These are phyloP conservation scores for Podaxis sp. DNA, from an alignment of 768 basidiomycete species.

Conservation along the genomic window DNA sequence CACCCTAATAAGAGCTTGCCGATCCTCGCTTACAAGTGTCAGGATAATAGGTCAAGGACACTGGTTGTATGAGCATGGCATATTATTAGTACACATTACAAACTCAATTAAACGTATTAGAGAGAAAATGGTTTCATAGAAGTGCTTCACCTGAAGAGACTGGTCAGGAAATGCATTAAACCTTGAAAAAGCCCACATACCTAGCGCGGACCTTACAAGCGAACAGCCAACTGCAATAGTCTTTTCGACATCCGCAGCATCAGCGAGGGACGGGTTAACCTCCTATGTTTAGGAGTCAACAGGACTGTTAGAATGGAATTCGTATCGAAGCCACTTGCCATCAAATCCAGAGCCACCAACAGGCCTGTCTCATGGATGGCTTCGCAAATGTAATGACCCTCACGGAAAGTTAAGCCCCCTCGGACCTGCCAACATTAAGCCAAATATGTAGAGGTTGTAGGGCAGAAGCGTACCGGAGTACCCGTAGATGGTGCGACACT, in stretches of 20 bases:
- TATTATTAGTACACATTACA: not conserved
- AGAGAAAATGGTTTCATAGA: constrained; percentile 21
- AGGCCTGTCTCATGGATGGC: constrained; percentile 89
- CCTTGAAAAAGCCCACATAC: constrained; percentile 34
- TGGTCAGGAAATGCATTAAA: constrained; percentile 8
- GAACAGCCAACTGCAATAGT: constrained; percentile 92
- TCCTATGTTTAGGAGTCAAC: constrained; percentile 46
- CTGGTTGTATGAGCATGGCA: not conserved
- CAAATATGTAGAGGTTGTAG: not conserved
- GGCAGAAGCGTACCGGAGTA: constrained; percentile 61
- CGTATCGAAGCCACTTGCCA: constrained; percentile 51
- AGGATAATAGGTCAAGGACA: not conserved
- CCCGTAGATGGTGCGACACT: constrained; percentile 94
- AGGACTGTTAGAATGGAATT: not conserved
- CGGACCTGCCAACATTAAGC: constrained; percentile 52
- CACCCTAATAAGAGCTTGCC: too few relatives aligned
- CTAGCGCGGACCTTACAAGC: constrained; percentile 75
- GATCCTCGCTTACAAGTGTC: too few relatives aligned
- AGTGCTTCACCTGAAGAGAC: constrained; percentile 37
- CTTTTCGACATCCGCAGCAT: constrained; percentile 69
- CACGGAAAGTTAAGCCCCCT: constrained; percentile 93
- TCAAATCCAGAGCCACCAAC: constrained; percentile 88
- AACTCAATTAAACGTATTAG: not conserved
- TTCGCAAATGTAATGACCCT: constrained; percentile 98
- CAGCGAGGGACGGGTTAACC: constrained; percentile 92